Base-by-base conservation (phyloP, 768 basidiomycete species). In the Leucocoprinus leucothites region DNA sequence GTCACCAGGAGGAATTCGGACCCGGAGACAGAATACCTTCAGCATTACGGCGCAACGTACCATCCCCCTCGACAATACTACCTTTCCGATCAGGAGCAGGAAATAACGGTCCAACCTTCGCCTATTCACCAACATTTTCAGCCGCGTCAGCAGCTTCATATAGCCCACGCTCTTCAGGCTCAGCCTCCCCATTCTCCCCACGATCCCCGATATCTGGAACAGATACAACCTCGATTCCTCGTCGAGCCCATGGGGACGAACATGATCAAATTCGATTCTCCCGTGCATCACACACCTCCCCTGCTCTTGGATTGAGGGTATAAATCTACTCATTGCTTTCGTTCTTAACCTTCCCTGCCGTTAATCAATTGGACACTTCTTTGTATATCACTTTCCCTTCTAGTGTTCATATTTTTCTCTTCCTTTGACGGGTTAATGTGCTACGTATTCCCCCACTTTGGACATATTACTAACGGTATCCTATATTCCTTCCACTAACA, bases 251-350 rank as follows among this genome's bases (percentile, higher is more conserved):
- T 48, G 62, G 57, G 51, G 56, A 57, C 35, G 53, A 55, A 21
- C 58, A 64, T 56, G 74, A 65, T 63, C 73, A 77, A 73, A 70
- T 76, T 73, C 73, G 75, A 71, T 67, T 73, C 63, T 52, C 74
- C 65, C 74, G 71, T 64, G 56, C 71, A 70, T 64, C 77, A 58
- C 75, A 77, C 75, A 48, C 78, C 71, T 26, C 77, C 71, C 63
- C 74, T 74, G 68, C 72, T 61, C 64, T 76, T 72, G 78, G 78
- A 74, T 75, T 80, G 77, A 78, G 74, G 60, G 78, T 72, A 5
- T 75, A 53, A 4, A 55, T 16, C 25, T 38, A 36, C 3, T 19
- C 26, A 24, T 18, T 42, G 18, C 19, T 5, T 14, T 53, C 25
- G 7, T 51, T 16, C 25, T 14, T 24, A 24, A 50, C 35, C 4